phyloP scores from a whole-genome alignment of 148 eudicot species.

The Polygonum aviculare region DNA sequence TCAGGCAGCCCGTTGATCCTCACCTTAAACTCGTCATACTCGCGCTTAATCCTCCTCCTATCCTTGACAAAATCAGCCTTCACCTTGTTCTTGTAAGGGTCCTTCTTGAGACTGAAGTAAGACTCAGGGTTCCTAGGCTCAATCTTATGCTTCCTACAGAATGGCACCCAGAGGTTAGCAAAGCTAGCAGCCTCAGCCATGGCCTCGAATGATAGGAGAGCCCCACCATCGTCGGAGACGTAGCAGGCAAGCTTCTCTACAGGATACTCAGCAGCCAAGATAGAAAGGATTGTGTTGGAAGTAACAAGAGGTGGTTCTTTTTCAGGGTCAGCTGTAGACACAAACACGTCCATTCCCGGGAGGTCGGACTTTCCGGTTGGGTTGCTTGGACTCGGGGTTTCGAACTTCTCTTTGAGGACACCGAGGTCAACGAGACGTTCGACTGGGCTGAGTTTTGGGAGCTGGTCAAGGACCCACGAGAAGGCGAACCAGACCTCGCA shows the following conservation, averaged over 20 bases:
- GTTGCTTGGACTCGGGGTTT: constrained; percentile 45
- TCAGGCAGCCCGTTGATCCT: constrained; percentile 10
- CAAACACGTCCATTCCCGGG: constrained; percentile 79
- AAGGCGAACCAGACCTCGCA: constrained; percentile 95
- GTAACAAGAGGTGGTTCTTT: constrained; percentile 94
- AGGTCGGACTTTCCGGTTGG: constrained; percentile 85
- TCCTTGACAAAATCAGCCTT: constrained; percentile 17
- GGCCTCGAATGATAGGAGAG: constrained; percentile 81
- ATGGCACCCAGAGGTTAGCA: constrained; percentile 85
- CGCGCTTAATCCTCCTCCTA: constrained; percentile 10
- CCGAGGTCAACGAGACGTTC: constrained; percentile 70
- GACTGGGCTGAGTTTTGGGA: constrained; percentile 77
- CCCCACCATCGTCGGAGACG: constrained; percentile 94
- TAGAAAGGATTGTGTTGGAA: constrained; percentile 80
- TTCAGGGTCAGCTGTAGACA: constrained; percentile 94
- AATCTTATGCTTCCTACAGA: constrained; percentile 73
- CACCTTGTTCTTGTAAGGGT: constrained; percentile 84
- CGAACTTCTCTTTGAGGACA: constrained; percentile 79
- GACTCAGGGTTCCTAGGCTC: constrained; percentile 92
- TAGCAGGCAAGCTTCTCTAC: constrained; percentile 90
- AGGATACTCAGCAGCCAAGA: constrained; percentile 71
- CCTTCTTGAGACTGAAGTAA: constrained; percentile 64
- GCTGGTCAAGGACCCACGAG: constrained; percentile 94
- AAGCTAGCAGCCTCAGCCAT: constrained; percentile 98
- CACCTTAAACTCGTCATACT: constrained; percentile 14